Evolutionary conservation across 208 protist species (phyloP).

Genomic region (Leishmania tropica): DNA sequence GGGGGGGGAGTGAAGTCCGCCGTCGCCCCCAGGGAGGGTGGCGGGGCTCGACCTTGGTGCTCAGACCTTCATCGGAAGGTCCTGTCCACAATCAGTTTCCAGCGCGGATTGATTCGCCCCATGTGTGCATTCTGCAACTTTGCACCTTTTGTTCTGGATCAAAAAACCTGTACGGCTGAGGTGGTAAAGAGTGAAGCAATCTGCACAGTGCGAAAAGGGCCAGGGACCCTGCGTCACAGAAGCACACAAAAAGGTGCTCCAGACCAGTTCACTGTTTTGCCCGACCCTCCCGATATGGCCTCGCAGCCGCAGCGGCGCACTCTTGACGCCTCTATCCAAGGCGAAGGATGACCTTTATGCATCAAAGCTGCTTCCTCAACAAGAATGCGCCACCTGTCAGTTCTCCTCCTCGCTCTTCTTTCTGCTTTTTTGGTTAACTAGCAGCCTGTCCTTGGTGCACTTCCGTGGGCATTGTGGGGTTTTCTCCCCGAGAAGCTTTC

Average conservation of each 20-base stretch:
- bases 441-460: background rate
- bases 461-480: background rate
- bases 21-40: too few relatives aligned
- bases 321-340: background rate
- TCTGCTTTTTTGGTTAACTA: background rate
- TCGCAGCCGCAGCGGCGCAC: background rate
- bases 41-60: background rate
- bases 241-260: background rate
- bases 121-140: background rate
- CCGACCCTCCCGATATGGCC: too few relatives aligned
- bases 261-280: background rate
- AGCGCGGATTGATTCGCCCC: background rate
- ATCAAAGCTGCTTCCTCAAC: background rate
- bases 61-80: background rate
- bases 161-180: background rate
- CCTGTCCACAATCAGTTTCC: background rate
- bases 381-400: background rate
- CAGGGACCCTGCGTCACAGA: background rate
- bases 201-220: background rate
- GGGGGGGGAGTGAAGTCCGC: background rate
- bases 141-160: too few relatives aligned
- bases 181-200: background rate
- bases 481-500: background rate
- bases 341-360: background rate
- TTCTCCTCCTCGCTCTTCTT: background rate